Conservation (phyloP, 139 green algal species). For the Volvox africanus region DNA sequence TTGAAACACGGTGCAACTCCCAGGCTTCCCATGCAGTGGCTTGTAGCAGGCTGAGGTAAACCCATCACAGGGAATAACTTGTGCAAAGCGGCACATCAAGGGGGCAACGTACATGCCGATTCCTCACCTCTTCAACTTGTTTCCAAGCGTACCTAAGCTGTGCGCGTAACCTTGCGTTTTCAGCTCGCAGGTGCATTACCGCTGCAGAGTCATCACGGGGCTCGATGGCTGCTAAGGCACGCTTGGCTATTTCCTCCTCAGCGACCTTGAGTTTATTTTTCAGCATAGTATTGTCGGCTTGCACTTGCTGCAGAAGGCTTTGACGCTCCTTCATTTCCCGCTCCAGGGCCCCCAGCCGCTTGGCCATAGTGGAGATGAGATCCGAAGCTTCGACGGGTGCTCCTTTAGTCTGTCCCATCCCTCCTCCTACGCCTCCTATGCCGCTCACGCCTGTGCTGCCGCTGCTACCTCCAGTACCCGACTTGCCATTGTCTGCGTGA, state of each 20-base stretch:
- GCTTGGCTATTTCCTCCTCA: constrained; percentile 55
- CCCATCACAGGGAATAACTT: background rate
- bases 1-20: too few relatives aligned
- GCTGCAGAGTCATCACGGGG: constrained; percentile 8
- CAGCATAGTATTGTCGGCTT: constrained; percentile 52
- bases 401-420: background rate
- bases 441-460: background rate
- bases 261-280: constrained; percentile 51
- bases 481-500: background rate
- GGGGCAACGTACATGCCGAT: background rate
- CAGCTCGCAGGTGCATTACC: constrained; percentile 38
- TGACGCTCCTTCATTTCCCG: constrained; percentile 45
- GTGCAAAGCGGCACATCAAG: background rate
- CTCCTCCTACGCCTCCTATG: background rate
- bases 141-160: constrained; percentile 56
- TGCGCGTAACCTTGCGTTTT: constrained; percentile 21
- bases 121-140: constrained; percentile 35
- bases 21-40: too few relatives aligned
- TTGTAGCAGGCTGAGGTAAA: too few relatives aligned
- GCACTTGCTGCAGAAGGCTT: constrained; percentile 25
- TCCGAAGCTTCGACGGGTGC: constrained; percentile 41
- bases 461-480: background rate
- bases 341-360: constrained; percentile 54
- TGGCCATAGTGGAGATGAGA: constrained; percentile 59
- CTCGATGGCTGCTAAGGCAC: constrained; percentile 19